Percentiles rank a stretch among this genome's conserved stretches.
These are phyloP conservation scores for Boletus sp. DNA, from an alignment of 768 basidiomycete species.

Conservation along the genomic window DNA sequence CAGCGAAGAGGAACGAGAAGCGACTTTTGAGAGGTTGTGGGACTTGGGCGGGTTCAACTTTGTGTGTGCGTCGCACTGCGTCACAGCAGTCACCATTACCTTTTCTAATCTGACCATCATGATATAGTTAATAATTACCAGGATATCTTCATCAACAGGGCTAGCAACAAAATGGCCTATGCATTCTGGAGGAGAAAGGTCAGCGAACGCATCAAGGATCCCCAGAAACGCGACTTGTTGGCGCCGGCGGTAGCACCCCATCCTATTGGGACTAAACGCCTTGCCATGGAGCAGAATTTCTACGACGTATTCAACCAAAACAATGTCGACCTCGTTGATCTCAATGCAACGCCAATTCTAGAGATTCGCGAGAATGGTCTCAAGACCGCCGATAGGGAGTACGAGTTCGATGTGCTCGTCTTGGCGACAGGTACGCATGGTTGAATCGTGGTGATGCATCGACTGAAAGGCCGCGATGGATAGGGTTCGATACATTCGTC, in stretches of 20 bases:
- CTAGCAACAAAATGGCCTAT: constrained; percentile 2
- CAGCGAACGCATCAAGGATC: constrained; percentile 9
- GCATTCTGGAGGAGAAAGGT: constrained; percentile 16
- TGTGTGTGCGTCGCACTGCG: neutral
- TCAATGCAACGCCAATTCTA: constrained; percentile 3
- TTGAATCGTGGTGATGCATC: neutral
- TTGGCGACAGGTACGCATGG: constrained; percentile 13
- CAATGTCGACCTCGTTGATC: constrained; percentile 16
- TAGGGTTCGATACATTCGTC: constrained; percentile 11
- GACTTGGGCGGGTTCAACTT: constrained; percentile 8
- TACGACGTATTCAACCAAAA: constrained; percentile 16
- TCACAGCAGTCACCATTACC: too few species aligned
- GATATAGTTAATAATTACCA: constrained; percentile 7
- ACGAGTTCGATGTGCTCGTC: constrained; percentile 12
- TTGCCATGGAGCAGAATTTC: constrained; percentile 6
- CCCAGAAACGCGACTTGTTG: constrained; percentile 10
- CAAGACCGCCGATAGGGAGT: constrained; percentile 3
- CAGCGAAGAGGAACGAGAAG: constrained; percentile 8
- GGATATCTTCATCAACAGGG: neutral
- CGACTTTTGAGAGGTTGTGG: constrained; percentile 11
- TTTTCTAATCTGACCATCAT: neutral
- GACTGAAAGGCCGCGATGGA: neutral
- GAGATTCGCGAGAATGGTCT: constrained; percentile 10
- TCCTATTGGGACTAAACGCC: constrained; percentile 7
- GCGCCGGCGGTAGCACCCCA: constrained; percentile 13